Evolutionary conservation across 2,329 filamentous ascomycete genomes (phyloP), one percentile per base, ranked within the genome.

Genomic region (Claviceps spartinae): DNA sequence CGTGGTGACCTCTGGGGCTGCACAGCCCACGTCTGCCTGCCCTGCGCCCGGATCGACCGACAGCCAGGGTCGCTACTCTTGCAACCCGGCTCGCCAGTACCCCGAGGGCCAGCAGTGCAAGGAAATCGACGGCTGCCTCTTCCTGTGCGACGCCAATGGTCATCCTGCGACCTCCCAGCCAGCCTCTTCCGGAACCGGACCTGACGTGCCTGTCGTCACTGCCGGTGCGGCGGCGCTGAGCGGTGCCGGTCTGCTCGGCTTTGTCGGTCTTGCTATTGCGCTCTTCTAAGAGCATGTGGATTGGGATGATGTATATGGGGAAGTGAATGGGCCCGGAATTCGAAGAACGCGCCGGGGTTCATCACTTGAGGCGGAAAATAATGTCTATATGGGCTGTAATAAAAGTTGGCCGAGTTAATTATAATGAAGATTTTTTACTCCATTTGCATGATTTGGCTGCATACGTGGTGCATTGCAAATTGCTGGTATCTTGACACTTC

Each of bases 11-110:
- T 13, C 30, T 41, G 34, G 22, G 14, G 26, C 34, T 16, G 41
- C 47, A 4, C 22, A 52, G 40, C 47, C 51, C 41, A 46, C 47
- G 9, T 2, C 7, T 6, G 37, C 22, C 4, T 51, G 50, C 37
- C 50, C 50, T 36, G 41, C 42, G 0, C 45, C 53, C 47, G 40
- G 53, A 37, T 16, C 20, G 49, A 55, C 51, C n/a, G 54, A 55
- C 49, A 40, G 34, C 47, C 18, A 52, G 34, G 58, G 58, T 44
- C 51, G 55, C 34, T 58, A 58, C 54, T 52, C 50, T 24, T 59
- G 58, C 55, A 58, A 58, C 57, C 58, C 57, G 30, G 58, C 55
- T 3, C 54, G 56, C 37, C 49, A 57, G 51, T 58, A 58, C 49
- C 58, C 58, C 47, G 46, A 50, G 34, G 56, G 56, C 7, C 55